A percentile compares a stretch with the other conserved stretches of the same genome.
phyloP scores from a whole-genome alignment of 345 rosid genomes.

The Citrus hindsii region DNA sequence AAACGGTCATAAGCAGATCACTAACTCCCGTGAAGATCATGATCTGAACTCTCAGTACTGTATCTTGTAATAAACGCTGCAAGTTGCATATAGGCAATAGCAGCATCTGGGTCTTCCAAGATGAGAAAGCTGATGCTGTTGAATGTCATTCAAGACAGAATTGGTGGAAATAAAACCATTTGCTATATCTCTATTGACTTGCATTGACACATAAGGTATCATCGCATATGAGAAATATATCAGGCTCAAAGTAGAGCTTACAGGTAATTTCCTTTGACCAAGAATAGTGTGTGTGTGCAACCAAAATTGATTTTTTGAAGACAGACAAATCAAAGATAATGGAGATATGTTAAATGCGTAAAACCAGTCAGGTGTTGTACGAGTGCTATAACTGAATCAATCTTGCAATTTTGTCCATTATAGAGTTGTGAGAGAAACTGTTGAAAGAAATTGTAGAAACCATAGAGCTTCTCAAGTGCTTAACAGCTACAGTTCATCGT shows the following conservation, averaged over 20 bases:
- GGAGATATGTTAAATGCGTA: neutral
- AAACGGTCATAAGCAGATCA: neutral
- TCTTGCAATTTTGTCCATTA: neutral
- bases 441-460: neutral
- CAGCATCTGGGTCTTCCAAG: neutral
- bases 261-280: neutral
- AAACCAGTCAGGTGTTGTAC: neutral
- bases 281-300: neutral
- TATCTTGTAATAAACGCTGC: neutral
- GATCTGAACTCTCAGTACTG: neutral
- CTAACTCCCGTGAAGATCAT: neutral
- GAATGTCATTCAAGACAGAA: neutral
- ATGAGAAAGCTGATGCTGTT: neutral
- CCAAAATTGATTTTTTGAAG: neutral
- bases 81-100: neutral
- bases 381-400: neutral
- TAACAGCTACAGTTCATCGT: slow-evolving; percentile 48
- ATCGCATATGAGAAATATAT: neutral
- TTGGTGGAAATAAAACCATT: neutral
- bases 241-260: neutral
- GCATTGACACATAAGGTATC: neutral
- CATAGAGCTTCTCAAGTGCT: slow-evolving; percentile 6
- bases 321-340: neutral
- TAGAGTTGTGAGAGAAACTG: neutral
- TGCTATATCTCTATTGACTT: neutral